Conservation (phyloP, 1,284 basidiomycete genomes). For the Fomitopsis schrenkii region DNA sequence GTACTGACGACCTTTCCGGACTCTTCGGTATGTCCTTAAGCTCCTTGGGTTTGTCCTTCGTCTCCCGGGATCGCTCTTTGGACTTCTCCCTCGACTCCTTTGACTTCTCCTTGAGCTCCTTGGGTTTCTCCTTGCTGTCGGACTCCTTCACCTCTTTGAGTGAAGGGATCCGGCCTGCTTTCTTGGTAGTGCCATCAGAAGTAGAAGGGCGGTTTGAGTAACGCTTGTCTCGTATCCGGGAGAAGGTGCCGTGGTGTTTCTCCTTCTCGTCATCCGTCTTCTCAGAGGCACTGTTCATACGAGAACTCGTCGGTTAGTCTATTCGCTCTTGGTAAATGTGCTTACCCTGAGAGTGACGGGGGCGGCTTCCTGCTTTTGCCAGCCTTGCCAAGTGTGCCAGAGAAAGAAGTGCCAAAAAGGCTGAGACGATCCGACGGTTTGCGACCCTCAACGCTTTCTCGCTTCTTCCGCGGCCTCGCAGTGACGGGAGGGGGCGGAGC, state of each 20-base stretch:
- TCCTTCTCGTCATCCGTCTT: conserved; percentile 26
- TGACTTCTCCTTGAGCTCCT: conserved; percentile 6
- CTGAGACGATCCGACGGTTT: conserved; percentile 62
- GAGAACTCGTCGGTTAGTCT: not conserved
- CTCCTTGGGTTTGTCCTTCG: conserved; percentile 7
- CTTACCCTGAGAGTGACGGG: conserved; percentile 62
- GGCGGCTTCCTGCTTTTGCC: conserved; percentile 76
- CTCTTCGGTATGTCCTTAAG: conserved; percentile 20
- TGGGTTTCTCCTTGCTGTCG: conserved; percentile 5
- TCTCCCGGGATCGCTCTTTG: not conserved
- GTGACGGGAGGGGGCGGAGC: not conserved
- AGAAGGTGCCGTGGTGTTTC: conserved; percentile 38
- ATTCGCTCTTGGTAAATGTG: conserved; percentile 5
- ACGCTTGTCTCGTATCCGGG: conserved; percentile 37
- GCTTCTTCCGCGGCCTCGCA: conserved; percentile 41
- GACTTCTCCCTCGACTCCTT: not conserved
- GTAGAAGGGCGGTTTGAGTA: conserved; percentile 34
- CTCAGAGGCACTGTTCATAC: conserved; percentile 14
- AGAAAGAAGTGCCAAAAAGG: conserved; percentile 68
- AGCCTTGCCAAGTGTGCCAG: conserved; percentile 53
- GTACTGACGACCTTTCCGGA: conserved; percentile 24
- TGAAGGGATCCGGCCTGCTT: conserved; percentile 13
- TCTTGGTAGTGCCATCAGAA: conserved; percentile 27
- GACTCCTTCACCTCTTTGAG: conserved; percentile 5
- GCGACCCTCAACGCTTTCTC: conserved; percentile 48